phyloP scores from a whole-genome alignment of 352 stramenopile species.

The Globisporangium mamillatum region DNA sequence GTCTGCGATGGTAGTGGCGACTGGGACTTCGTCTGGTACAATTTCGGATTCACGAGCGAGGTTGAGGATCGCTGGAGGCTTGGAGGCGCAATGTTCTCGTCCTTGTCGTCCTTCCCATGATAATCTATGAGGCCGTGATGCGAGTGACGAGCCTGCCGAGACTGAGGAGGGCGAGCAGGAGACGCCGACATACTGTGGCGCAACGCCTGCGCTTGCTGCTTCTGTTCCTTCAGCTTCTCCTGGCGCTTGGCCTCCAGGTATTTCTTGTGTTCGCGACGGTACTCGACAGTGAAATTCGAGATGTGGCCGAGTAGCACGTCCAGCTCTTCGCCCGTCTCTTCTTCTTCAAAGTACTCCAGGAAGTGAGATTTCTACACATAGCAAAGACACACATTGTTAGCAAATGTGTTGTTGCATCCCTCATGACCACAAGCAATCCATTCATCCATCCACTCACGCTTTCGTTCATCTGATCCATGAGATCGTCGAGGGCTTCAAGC shows the following conservation, averaged over 20 bases:
- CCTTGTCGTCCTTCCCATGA: not conserved
- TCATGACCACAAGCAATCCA: not conserved
- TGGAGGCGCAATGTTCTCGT: not conserved
- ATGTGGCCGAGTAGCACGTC: slow-evolving; percentile 74
- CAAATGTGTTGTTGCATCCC: not conserved
- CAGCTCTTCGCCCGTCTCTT: slow-evolving; percentile 74
- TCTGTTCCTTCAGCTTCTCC: slow-evolving; percentile 24
- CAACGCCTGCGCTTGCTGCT: slow-evolving; percentile 17
- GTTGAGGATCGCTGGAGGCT: slow-evolving; percentile 1
- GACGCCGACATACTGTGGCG: slow-evolving; percentile 18
- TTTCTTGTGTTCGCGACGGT: slow-evolving; percentile 66
- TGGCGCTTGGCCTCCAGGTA: slow-evolving; percentile 45
- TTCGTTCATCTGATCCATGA: slow-evolving; percentile 54
- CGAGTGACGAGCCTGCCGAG: slow-evolving; percentile 16
- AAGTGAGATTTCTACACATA: slow-evolving; percentile 59
- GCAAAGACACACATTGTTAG: not conserved
- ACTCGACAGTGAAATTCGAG: slow-evolving; percentile 73
- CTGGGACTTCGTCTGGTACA: slow-evolving; percentile 1
- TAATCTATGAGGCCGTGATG: slow-evolving; percentile 13
- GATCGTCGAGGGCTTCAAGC: slow-evolving; percentile 40
- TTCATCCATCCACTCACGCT: slow-evolving; percentile 28
- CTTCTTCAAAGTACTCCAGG: slow-evolving; percentile 82
- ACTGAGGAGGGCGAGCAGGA: slow-evolving; percentile 3
- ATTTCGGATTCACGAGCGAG: slow-evolving; percentile 4
- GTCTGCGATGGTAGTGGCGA: not conserved